phyloP scores from a whole-genome alignment of 352 stramenopile genomes.

The Peronospora farinosa region DNA sequence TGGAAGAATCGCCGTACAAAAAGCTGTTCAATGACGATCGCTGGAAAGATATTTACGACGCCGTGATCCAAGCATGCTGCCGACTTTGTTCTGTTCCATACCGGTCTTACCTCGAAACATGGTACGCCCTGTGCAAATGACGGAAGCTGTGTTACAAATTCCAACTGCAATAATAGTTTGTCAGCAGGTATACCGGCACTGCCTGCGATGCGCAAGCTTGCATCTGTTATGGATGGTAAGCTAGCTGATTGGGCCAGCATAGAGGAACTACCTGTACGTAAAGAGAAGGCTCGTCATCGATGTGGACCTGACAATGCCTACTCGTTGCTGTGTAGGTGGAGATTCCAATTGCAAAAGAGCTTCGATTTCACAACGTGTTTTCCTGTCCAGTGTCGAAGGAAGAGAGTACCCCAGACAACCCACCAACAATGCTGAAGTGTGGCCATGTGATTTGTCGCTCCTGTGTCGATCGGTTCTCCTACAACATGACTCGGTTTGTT shows the following conservation, averaged over 20 bases:
- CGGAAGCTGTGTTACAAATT: not conserved
- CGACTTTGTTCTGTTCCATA: slow-evolving; percentile 62
- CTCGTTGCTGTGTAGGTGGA: slow-evolving; percentile 38
- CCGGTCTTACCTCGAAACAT: slow-evolving; percentile 67
- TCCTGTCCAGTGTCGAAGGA: slow-evolving; percentile 85
- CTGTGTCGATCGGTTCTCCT: slow-evolving; percentile 77
- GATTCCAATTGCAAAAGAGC: slow-evolving; percentile 68
- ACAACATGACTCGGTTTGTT: slow-evolving; percentile 67
- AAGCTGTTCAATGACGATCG: slow-evolving; percentile 58
- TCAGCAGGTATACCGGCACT: slow-evolving; percentile 62
- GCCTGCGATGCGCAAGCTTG: slow-evolving; percentile 74
- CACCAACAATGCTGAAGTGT: slow-evolving; percentile 82
- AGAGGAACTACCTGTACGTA: slow-evolving; percentile 62
- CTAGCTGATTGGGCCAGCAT: slow-evolving; percentile 65
- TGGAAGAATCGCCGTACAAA: slow-evolving; percentile 76
- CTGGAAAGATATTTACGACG: slow-evolving; percentile 67
- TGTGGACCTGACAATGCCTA: slow-evolving; percentile 1
- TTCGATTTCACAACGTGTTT: slow-evolving; percentile 85
- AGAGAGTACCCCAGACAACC: slow-evolving; percentile 77
- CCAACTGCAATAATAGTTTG: slow-evolving; percentile 38
- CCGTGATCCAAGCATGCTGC: slow-evolving; percentile 69
- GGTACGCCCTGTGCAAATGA: slow-evolving; percentile 25
- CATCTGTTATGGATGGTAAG: slow-evolving; percentile 73
- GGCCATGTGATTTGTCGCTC: slow-evolving; percentile 79
- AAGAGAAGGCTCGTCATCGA: not conserved